Evolutionary conservation across 2,329 filamentous ascomycete genomes (phyloP), one percentile per base, ranked within the genome.

Genomic region (Ilyonectria sp.): DNA sequence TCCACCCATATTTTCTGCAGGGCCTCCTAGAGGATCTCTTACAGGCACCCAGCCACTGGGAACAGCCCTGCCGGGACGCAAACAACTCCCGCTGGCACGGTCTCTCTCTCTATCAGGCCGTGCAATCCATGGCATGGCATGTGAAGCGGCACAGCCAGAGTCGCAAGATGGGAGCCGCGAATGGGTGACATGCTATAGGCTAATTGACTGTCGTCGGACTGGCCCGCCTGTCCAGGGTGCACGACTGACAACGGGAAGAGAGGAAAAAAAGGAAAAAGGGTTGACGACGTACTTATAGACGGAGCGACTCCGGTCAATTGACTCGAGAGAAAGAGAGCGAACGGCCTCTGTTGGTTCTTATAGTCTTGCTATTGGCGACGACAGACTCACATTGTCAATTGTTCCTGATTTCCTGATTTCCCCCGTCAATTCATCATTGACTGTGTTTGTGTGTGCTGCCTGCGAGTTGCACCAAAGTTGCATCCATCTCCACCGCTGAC

Each of bases 231-330:
- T 44, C 50, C 43, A 65, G 62, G 62, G 49, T 35, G 19, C 10
- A 44, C 17, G 44, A 52, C 47, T 26, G 29, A 26, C 37, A 47
- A 59, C 44, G n/a, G 19, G n/a, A 60, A 23, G 40, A 37, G 9
- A 43, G 21, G 23, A 5, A 10, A 59, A 53, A 59, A 53, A 43
- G 2, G 13, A 35, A 43, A 19, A 21, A 29, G 49, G 31, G 43
- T 53, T n/a, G 31, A 31, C 33, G 4, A 21, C n/a, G 15, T 55
- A 53, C 29, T 49, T 64, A 59, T 49, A 65, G 44, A 65, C 33
- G 35, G 23, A 23, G 40, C 35, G 17, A 49, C 35, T 56, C 57
- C 44, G n/a, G 63, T 52, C 63, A 66, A 66, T 66, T 66, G 57
- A 40, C 21, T 5, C 9, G 23, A 19, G 26, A 21, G 35, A 54